Percentiles rank a stretch among this genome's conserved stretches.
phyloP scores from a whole-genome alignment of 139 green algal species.

The Yamagishiella unicocca region DNA sequence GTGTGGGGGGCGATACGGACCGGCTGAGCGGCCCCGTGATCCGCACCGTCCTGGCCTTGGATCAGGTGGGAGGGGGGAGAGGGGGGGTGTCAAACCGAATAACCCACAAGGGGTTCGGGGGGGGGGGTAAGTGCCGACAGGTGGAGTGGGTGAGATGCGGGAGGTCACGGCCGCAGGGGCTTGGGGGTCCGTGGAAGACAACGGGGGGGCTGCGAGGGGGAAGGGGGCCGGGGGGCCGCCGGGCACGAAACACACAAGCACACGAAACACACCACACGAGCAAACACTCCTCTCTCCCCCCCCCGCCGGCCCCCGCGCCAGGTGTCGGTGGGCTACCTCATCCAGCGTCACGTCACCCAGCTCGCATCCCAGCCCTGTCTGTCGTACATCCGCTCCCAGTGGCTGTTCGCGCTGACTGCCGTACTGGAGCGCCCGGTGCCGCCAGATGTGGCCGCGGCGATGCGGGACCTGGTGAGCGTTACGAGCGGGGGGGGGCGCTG shows the following conservation, averaged over 20 bases:
- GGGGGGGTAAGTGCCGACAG: too few relatives aligned
- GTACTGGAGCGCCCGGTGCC: slow-evolving; percentile 60
- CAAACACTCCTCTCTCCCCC: not conserved
- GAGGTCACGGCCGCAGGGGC: too few relatives aligned
- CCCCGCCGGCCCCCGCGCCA: not conserved
- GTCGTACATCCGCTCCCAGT: slow-evolving; percentile 47
- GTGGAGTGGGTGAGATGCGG: too few relatives aligned
- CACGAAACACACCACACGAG: too few relatives aligned
- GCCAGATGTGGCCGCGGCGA: slow-evolving; percentile 46
- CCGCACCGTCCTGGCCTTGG: slow-evolving; percentile 42
- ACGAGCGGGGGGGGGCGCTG: not conserved
- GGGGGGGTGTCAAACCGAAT: too few relatives aligned
- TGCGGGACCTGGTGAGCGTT: slow-evolving; percentile 56
- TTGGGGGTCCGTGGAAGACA: too few relatives aligned
- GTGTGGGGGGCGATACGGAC: slow-evolving; percentile 15
- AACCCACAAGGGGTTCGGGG: too few relatives aligned
- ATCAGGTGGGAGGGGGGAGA: slow-evolving; percentile 37
- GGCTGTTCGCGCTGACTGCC: slow-evolving; percentile 65
- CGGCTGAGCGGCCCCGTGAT: slow-evolving; percentile 40
- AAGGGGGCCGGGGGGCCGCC: too few relatives aligned
- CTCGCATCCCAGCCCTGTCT: slow-evolving; percentile 19
- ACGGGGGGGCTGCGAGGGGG: too few relatives aligned
- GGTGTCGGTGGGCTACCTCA: slow-evolving; percentile 42
- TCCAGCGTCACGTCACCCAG: slow-evolving; percentile 45
- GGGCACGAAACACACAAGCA: too few relatives aligned